Percentiles rank a stretch among this genome's conserved stretches.
phyloP scores from a whole-genome alignment of 2,329 filamentous ascomycete species.

The Gaeumannomyces sp. region DNA sequence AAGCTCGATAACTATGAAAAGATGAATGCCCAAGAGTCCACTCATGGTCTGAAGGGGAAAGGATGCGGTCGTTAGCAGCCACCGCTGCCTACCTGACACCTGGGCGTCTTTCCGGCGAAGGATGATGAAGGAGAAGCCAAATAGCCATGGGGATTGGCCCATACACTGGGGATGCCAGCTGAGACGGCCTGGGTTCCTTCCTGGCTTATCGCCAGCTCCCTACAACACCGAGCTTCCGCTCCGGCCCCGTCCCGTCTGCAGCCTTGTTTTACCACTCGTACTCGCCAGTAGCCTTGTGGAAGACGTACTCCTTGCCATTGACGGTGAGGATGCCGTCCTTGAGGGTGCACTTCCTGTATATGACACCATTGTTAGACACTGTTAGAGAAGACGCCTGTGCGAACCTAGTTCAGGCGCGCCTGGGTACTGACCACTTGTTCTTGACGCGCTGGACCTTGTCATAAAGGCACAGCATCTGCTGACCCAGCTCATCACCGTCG shows the following conservation, averaged over 20 bases:
- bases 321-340: slow-evolving; percentile 95
- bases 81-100: neutral
- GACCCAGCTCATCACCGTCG: slow-evolving; percentile 73
- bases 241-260: neutral
- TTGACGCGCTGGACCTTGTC: slow-evolving; percentile 99
- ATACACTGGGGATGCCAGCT: neutral
- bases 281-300: slow-evolving; percentile 94
- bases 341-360: slow-evolving; percentile 83
- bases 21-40: neutral
- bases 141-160: neutral
- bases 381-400: neutral
- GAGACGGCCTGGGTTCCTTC: neutral
- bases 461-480: slow-evolving; percentile 98
- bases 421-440: slow-evolving; percentile 74
- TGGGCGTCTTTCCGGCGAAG: neutral
- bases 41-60: neutral
- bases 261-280: slow-evolving; percentile 77
- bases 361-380: neutral
- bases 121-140: neutral
- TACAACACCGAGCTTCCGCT: neutral
- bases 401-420: too few relatives aligned
- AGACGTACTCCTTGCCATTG: slow-evolving; percentile 92
- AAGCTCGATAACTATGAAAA: neutral
- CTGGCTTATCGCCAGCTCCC: neutral
- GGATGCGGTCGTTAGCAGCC: neutral